Conservation (phyloP, 2,329 filamentous ascomycete genomes). For the Exserohilum rostratum region DNA sequence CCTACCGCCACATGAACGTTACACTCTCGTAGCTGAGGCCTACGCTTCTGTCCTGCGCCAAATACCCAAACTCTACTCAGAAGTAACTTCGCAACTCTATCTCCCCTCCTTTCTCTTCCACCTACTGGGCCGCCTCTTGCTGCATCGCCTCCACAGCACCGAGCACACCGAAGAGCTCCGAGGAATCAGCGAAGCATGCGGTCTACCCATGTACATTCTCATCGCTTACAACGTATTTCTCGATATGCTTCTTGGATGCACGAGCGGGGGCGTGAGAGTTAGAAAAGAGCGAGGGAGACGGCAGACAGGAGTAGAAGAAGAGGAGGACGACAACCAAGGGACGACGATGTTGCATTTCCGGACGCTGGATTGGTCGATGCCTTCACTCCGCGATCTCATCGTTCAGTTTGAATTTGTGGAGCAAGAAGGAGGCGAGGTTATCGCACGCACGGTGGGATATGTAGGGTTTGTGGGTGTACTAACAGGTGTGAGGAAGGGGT, state of each 20-base stretch:
- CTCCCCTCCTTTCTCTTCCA: constrained; percentile 52
- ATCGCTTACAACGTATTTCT: constrained; percentile 68
- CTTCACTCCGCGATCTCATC: constrained; percentile 49
- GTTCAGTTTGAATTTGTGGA: constrained; percentile 51
- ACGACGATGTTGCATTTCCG: constrained; percentile 61
- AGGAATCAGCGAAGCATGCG: constrained; percentile 60
- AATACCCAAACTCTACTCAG: constrained; percentile 59
- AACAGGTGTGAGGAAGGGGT: constrained; percentile 55
- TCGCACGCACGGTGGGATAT: constrained; percentile 58
- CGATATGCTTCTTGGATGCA: constrained; percentile 70
- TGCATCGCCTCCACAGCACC: constrained; percentile 58
- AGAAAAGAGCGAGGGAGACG: constrained; percentile 11
- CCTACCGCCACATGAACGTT: constrained; percentile 59
- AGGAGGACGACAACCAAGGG: too few species aligned
- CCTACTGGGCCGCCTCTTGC: constrained; percentile 52
- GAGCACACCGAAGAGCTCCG: constrained; percentile 68
- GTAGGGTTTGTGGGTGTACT: constrained; percentile 59
- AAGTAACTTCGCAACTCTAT: constrained; percentile 48
- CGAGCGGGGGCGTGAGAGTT: constrained; percentile 59
- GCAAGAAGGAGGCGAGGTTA: constrained; percentile 41
- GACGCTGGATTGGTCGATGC: constrained; percentile 58
- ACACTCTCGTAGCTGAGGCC: constrained; percentile 55
- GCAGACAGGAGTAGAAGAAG: neutral
- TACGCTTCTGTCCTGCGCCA: constrained; percentile 53
- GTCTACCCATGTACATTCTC: constrained; percentile 64